Evolutionary conservation across 2,329 filamentous ascomycete genomes (phyloP).

Genomic region (Pseudogymnoascus sp.): DNA sequence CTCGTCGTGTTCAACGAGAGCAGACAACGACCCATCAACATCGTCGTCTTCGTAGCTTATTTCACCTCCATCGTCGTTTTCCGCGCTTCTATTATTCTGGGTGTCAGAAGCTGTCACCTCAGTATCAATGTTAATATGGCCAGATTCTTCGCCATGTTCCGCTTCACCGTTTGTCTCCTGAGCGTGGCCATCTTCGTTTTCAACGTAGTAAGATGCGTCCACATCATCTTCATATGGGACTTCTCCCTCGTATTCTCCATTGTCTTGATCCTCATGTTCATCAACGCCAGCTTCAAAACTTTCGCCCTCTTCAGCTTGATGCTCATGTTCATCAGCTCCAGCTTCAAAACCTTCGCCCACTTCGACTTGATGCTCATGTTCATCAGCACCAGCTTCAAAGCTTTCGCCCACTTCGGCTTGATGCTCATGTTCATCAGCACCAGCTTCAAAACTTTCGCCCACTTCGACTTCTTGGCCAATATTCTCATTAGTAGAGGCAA

Average conservation of each 20-base stretch:
- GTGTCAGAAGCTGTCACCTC: not conserved
- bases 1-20: slow-evolving; percentile 23
- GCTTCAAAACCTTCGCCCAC: not conserved
- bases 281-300: slow-evolving; percentile 3
- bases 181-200: not conserved
- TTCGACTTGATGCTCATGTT: not conserved
- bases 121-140: slow-evolving; percentile 1
- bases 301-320: slow-evolving; percentile 6
- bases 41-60: slow-evolving; percentile 32
- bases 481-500: not conserved
- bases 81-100: slow-evolving; percentile 11
- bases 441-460: slow-evolving; percentile 19
- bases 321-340: slow-evolving; percentile 4
- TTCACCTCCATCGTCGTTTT: slow-evolving; percentile 28
- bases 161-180: not conserved
- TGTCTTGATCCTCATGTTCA: slow-evolving; percentile 8
- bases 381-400: slow-evolving; percentile 14
- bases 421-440: slow-evolving; percentile 16
- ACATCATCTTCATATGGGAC: not conserved
- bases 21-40: slow-evolving; percentile 12
- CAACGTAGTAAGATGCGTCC: not conserved
- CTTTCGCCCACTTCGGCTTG: slow-evolving; percentile 23
- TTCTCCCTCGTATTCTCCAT: slow-evolving; percentile 8
- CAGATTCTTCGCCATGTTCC: not conserved
- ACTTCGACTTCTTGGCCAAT: slow-evolving; percentile 8